Evolutionary conservation across 1,139 yeast genomes (phyloP).

Genomic region (Taphrina confusa): DNA sequence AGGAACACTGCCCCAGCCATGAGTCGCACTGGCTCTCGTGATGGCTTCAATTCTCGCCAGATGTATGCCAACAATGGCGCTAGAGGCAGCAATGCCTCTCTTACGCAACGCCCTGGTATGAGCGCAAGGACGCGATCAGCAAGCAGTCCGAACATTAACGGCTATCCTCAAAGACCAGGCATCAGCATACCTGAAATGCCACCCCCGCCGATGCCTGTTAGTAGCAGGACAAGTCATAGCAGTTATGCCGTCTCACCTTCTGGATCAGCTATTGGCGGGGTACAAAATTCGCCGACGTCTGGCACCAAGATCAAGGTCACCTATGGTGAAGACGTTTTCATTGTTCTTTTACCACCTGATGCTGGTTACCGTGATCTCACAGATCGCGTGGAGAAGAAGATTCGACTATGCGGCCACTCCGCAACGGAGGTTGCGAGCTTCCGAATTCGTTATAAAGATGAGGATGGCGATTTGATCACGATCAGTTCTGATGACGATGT

Average conservation of each 20-base stretch:
- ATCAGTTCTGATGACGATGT: constrained; percentile 80
- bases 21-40: constrained; percentile 24
- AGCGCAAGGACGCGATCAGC: constrained; percentile 29
- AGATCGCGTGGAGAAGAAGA: constrained; percentile 51
- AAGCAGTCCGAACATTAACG: constrained; percentile 32
- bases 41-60: constrained; percentile 17
- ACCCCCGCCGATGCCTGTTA: constrained; percentile 24
- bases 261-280: constrained; percentile 8
- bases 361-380: constrained; percentile 53
- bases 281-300: constrained; percentile 5
- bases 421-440: constrained; percentile 49
- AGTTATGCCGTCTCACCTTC: not conserved
- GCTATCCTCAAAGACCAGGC: not conserved
- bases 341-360: constrained; percentile 53
- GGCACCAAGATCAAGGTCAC: constrained; percentile 54
- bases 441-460: constrained; percentile 81
- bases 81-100: constrained; percentile 15
- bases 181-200: constrained; percentile 30
- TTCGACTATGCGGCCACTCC: constrained; percentile 51
- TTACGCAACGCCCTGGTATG: constrained; percentile 21
- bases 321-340: constrained; percentile 51
- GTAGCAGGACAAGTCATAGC: constrained; percentile 4
- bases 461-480: constrained; percentile 90
- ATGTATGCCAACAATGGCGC: not conserved
- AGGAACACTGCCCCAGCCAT: constrained; percentile 34